phyloP scores from a whole-genome alignment of 2,329 filamentous ascomycete genomes.

The Orbilia brochopaga region DNA sequence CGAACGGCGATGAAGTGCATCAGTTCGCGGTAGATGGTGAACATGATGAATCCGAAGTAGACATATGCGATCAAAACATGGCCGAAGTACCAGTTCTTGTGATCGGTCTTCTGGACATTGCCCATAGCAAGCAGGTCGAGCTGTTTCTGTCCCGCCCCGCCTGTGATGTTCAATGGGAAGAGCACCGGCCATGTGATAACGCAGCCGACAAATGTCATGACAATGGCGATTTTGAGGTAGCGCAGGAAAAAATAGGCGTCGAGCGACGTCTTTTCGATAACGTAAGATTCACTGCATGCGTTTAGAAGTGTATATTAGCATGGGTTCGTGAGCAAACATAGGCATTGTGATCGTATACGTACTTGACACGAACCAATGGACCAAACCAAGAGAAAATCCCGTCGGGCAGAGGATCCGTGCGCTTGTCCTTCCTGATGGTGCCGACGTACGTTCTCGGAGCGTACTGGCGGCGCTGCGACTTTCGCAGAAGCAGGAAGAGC shows the following conservation, averaged over 20 bases:
- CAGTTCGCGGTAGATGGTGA: slow-evolving; percentile 82
- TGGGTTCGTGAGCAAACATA: slow-evolving; percentile 53
- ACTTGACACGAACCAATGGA: slow-evolving; percentile 37
- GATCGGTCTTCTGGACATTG: slow-evolving; percentile 68
- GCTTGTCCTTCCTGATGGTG: slow-evolving; percentile 60
- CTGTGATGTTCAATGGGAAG: slow-evolving; percentile 87
- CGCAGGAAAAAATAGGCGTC: slow-evolving; percentile 91
- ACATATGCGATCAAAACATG: slow-evolving; percentile 81
- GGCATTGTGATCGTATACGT: slow-evolving; percentile 53
- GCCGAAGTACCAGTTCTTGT: slow-evolving; percentile 75
- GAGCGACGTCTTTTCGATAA: slow-evolving; percentile 87
- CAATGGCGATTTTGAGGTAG: slow-evolving; percentile 77
- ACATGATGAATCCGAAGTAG: slow-evolving; percentile 87
- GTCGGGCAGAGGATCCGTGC: slow-evolving; percentile 37
- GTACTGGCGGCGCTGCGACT: slow-evolving; percentile 62
- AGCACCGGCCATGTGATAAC: slow-evolving; percentile 85
- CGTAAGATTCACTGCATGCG: slow-evolving; percentile 70
- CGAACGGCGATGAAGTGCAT: slow-evolving; percentile 92
- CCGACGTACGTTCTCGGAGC: slow-evolving; percentile 65
- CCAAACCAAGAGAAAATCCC: slow-evolving; percentile 30
- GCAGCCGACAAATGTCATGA: slow-evolving; percentile 82
- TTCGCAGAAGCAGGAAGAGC: slow-evolving; percentile 63
- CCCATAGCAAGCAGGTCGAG: slow-evolving; percentile 80
- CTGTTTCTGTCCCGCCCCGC: slow-evolving; percentile 68
- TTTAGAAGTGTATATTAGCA: slow-evolving; percentile 63